phyloP scores from a whole-genome alignment of 768 basidiomycete species.

The Butyriboletus loyo region DNA sequence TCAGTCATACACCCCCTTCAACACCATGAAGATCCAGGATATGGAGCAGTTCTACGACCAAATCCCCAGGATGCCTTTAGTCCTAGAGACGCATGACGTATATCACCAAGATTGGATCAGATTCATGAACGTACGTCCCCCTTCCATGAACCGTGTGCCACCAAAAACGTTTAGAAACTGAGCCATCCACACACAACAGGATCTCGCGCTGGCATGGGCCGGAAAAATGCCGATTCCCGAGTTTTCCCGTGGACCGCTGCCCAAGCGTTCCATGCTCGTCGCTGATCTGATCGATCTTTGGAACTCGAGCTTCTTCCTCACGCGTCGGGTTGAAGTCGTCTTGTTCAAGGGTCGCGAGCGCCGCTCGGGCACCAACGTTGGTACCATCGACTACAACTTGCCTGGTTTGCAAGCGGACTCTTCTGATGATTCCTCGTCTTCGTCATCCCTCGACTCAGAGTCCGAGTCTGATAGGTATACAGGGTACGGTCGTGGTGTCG shows the following conservation, averaged over 20 bases:
- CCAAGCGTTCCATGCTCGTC: slow-evolving; percentile 56
- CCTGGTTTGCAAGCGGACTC: slow-evolving; percentile 45
- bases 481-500: slow-evolving; percentile 44
- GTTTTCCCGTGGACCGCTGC: slow-evolving; percentile 44
- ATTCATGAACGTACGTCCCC: slow-evolving; percentile 61
- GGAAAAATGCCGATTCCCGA: slow-evolving; percentile 69
- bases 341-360: slow-evolving; percentile 80
- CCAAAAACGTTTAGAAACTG: background rate
- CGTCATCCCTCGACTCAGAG: slow-evolving; percentile 41
- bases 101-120: slow-evolving; percentile 77
- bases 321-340: slow-evolving; percentile 73
- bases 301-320: slow-evolving; percentile 73
- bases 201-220: slow-evolving; percentile 71
- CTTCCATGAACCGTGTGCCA: background rate
- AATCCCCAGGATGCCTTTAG: slow-evolving; percentile 68
- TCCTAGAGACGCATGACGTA: slow-evolving; percentile 74
- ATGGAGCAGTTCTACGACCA: slow-evolving; percentile 72
- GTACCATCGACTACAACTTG: slow-evolving; percentile 52
- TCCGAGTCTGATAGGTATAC: slow-evolving; percentile 42
- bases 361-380: slow-evolving; percentile 61
- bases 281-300: slow-evolving; percentile 77
- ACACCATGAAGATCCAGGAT: slow-evolving; percentile 66
- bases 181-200: slow-evolving; percentile 40
- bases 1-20: slow-evolving; percentile 67
- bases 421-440: slow-evolving; percentile 38